Evolutionary conservation across 495 filamentous ascomycete species (phyloP).

Genomic region (Daldinia childiae): DNA sequence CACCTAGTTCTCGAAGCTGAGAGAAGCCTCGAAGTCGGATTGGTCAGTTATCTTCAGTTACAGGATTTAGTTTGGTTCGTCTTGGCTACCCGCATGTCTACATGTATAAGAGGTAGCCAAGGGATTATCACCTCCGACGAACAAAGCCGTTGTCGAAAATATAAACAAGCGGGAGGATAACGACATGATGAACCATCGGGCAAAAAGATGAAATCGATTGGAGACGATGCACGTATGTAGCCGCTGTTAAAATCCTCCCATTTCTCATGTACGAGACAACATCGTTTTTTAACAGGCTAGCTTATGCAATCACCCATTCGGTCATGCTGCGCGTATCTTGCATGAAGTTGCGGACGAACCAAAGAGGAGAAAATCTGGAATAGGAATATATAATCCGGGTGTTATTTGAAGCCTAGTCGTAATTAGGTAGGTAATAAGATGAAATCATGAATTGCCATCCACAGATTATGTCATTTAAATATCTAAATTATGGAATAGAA

Average conservation of each 20-base stretch:
- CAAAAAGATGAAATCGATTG: conserved; percentile 16
- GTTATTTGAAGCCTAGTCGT: conserved; percentile 22
- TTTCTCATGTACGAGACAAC: not conserved
- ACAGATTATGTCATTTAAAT: not conserved
- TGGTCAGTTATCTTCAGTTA: conserved; percentile 31
- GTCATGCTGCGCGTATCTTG: not conserved
- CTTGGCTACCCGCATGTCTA: conserved; percentile 3
- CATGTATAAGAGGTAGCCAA: not conserved
- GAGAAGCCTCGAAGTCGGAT: conserved; percentile 12
- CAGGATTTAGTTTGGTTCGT: conserved; percentile 32
- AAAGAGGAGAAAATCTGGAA: not conserved
- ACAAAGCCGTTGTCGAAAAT: conserved; percentile 16
- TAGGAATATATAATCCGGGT: conserved; percentile 10
- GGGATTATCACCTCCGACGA: conserved; percentile 22
- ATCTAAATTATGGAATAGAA: too few relatives aligned
- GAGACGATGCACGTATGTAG: conserved; percentile 20
- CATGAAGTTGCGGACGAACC: not conserved
- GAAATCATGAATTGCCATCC: not conserved
- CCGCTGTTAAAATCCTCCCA: conserved; percentile 7
- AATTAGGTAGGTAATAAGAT: not conserved
- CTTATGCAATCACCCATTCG: not conserved
- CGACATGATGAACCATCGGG: conserved; percentile 26
- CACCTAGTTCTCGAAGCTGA: conserved; percentile 39
- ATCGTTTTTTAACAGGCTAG: not conserved
- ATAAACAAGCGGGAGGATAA: conserved; percentile 31